These are phyloP conservation scores for Hygrophorus pudorinus DNA, from an alignment of 768 basidiomycete species.

Conservation along the genomic window DNA sequence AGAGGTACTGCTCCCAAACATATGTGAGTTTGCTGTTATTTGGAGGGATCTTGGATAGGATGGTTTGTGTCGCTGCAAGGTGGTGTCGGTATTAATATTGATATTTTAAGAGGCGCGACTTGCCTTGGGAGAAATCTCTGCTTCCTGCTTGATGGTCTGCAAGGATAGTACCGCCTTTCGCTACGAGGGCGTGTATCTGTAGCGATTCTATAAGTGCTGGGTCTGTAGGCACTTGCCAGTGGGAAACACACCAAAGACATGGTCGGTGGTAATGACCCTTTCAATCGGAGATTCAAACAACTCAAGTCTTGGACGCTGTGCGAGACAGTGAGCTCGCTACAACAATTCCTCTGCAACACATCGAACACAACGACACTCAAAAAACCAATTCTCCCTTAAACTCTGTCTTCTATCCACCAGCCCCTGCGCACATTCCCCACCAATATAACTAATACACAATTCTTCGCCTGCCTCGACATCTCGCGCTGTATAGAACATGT, in stretches of 20 bases:
- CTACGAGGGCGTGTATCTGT: conserved; percentile 79
- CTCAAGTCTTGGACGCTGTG: no score
- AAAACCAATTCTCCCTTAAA: conserved; percentile 45
- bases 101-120: conserved; percentile 9
- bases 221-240: neutral
- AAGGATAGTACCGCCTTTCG: conserved; percentile 69
- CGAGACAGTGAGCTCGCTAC: no score
- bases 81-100: neutral
- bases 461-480: conserved; percentile 41
- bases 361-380: conserved; percentile 38
- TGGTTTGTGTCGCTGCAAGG: conserved; percentile 66
- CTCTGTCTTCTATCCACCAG: conserved; percentile 22
- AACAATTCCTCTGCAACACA: conserved; percentile 24
- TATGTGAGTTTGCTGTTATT: conserved; percentile 80
- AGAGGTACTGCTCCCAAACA: conserved; percentile 89
- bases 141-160: conserved; percentile 77
- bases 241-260: conserved; percentile 4
- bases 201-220: neutral
- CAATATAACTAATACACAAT: conserved; percentile 48
- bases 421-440: conserved; percentile 23
- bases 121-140: conserved; percentile 86
- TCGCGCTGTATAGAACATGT: conserved; percentile 37
- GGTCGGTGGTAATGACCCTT: neutral
- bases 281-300: no score
- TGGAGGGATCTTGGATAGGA: conserved; percentile 91